A percentile compares a stretch with the other conserved stretches of the same genome.
Conservation (phyloP, 495 filamentous ascomycete genomes). For the Lophiostoma macrostomum region DNA sequence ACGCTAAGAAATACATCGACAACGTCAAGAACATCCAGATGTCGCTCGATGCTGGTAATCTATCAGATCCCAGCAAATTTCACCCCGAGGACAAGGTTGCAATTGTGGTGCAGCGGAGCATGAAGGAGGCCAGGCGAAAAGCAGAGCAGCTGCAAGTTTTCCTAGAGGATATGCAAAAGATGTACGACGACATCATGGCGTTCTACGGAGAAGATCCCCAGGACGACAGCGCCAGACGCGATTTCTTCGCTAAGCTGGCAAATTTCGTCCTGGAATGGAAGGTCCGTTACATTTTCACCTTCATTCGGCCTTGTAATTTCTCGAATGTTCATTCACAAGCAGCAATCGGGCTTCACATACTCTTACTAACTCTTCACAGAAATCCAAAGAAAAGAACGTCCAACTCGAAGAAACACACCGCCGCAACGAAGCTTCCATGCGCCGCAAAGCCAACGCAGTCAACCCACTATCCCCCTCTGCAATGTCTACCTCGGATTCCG, state of each 20-base stretch:
- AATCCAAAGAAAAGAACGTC: constrained; percentile 89
- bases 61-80: constrained; percentile 96
- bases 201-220: constrained; percentile 94
- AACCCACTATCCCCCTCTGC: constrained; percentile 48
- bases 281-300: constrained; percentile 49
- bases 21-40: constrained; percentile 91
- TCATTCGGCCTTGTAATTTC: too few relatives aligned
- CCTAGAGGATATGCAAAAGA: constrained; percentile 84
- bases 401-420: constrained; percentile 74
- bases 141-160: constrained; percentile 94
- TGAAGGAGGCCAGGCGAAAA: constrained; percentile 96
- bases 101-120: constrained; percentile 83
- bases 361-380: constrained; percentile 47
- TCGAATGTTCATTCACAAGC: background rate
- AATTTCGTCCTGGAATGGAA: constrained; percentile 90
- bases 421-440: constrained; percentile 84
- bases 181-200: constrained; percentile 92
- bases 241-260: constrained; percentile 96
- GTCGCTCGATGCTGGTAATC: constrained; percentile 87
- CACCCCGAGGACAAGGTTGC: constrained; percentile 94
- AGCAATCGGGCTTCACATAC: background rate
- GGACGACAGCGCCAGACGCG: constrained; percentile 90
- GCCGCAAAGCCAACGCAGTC: constrained; percentile 74
- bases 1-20: constrained; percentile 92
- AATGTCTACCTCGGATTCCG: constrained; percentile 34